Percentiles rank a stretch among this genome's conserved stretches.
phyloP scores from a whole-genome alignment of 805 yeast species.

The Henningerozyma blattae region DNA sequence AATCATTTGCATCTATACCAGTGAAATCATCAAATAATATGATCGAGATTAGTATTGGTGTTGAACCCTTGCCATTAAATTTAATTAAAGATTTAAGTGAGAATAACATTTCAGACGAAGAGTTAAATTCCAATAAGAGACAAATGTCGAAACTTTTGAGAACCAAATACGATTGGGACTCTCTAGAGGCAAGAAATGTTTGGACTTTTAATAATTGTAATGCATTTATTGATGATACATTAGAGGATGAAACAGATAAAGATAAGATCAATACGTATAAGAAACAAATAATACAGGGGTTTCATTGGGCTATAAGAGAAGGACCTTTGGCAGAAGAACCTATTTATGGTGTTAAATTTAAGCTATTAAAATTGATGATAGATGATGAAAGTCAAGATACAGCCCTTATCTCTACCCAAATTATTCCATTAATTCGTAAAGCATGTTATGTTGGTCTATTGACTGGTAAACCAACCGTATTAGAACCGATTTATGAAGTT shows the following conservation, averaged over 20 bases:
- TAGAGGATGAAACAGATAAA: constrained; percentile 60
- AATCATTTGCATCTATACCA: constrained; percentile 57
- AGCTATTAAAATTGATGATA: constrained; percentile 44
- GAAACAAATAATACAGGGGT: constrained; percentile 60
- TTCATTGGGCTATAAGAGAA: constrained; percentile 68
- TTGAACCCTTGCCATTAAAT: constrained; percentile 56
- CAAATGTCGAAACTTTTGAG: constrained; percentile 43
- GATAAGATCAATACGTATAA: constrained; percentile 32
- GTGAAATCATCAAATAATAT: constrained; percentile 43
- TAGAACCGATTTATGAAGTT: constrained; percentile 72
- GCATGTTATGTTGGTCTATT: constrained; percentile 77
- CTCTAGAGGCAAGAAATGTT: constrained; percentile 67
- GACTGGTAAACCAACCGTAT: constrained; percentile 61
- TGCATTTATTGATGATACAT: constrained; percentile 55
- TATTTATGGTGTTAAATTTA: constrained; percentile 56
- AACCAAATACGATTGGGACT: constrained; percentile 63
- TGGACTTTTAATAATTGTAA: constrained; percentile 73
- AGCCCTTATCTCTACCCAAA: constrained; percentile 34
- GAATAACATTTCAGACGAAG: constrained; percentile 35
- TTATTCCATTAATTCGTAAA: constrained; percentile 69
- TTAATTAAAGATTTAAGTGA: constrained; percentile 27
- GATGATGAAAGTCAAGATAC: constrained; percentile 29
- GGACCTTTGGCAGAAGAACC: constrained; percentile 93
- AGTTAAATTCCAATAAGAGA: constrained; percentile 29
- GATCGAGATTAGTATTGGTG: constrained; percentile 50